Percentiles rank a stretch among this genome's conserved stretches.
Evolutionary conservation across 2,329 filamentous ascomycete genomes (phyloP).

Genomic region (Trichoderma koningiopsis): DNA sequence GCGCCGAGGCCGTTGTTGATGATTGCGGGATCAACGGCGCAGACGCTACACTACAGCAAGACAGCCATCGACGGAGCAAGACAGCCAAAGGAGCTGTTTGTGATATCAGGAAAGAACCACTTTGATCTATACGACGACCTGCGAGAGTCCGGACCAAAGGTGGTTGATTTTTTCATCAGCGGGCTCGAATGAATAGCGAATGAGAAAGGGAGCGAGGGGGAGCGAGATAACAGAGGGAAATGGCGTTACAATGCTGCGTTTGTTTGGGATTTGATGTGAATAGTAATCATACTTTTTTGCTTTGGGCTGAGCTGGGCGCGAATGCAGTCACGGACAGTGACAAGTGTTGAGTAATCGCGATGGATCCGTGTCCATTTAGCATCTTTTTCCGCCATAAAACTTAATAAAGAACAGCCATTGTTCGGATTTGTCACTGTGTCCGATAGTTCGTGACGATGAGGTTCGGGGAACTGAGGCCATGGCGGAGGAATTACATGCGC

Average conservation of each 20-base stretch:
- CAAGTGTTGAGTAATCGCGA: constrained; percentile 6
- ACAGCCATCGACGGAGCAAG: constrained; percentile 21
- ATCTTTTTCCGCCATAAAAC: background rate
- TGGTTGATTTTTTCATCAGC: constrained; percentile 32
- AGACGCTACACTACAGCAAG: constrained; percentile 26
- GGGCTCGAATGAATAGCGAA: background rate
- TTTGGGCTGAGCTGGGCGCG: background rate
- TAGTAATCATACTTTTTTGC: constrained; percentile 6
- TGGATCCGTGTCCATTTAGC: background rate
- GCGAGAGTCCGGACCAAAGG: constrained; percentile 23
- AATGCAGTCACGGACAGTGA: background rate
- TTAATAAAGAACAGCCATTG: background rate
- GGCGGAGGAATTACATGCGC: background rate
- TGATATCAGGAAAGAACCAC: constrained; percentile 26
- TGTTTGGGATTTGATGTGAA: background rate
- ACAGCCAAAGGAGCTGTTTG: constrained; percentile 28
- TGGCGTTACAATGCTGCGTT: background rate
- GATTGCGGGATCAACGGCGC: constrained; percentile 28
- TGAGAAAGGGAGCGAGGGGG: background rate
- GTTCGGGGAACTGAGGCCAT: background rate
- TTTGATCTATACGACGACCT: constrained; percentile 28
- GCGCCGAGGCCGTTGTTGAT: constrained; percentile 27
- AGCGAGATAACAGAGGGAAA: background rate
- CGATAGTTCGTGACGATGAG: background rate
- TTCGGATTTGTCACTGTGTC: background rate